A percentile compares a stretch with the other conserved stretches of the same genome.
Conservation (phyloP, 2,329 filamentous ascomycete species). For the Sporothrix variecibatus region DNA sequence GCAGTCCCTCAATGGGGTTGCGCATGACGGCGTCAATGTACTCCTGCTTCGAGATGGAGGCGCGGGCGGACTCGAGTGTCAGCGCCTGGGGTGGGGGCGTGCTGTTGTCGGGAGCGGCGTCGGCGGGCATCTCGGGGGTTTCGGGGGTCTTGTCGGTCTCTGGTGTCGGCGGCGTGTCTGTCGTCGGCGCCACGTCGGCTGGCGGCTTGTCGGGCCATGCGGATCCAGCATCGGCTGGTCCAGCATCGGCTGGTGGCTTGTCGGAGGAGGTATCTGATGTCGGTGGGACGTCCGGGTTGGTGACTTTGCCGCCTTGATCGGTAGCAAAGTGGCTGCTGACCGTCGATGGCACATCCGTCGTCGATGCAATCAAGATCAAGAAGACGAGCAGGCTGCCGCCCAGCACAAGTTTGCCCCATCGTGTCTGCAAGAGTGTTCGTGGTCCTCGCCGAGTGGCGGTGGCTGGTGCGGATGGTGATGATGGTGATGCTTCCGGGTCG, state of each 20-base stretch:
- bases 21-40: slow-evolving; percentile 31
- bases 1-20: slow-evolving; percentile 30
- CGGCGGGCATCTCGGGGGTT: not conserved
- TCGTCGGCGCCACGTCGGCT: not conserved
- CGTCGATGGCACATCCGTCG: not conserved
- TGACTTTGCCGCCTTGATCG: not conserved
- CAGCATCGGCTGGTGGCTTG: not conserved
- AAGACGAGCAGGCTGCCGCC: not conserved
- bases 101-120: not conserved
- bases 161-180: not conserved
- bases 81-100: not conserved
- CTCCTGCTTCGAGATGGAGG: slow-evolving; percentile 24
- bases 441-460: not conserved
- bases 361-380: not conserved
- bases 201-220: not conserved
- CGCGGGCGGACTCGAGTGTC: slow-evolving; percentile 1
- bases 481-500: not conserved
- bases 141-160: not conserved
- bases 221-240: not conserved
- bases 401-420: slow-evolving; percentile 18
- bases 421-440: slow-evolving; percentile 16
- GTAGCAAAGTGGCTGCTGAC: not conserved
- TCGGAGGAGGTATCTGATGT: not conserved
- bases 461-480: not conserved
- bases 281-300: not conserved